These are phyloP conservation scores for Sphaerostilbella broomeana DNA, from an alignment of 2,329 filamentous ascomycete genomes.

Conservation along the genomic window DNA sequence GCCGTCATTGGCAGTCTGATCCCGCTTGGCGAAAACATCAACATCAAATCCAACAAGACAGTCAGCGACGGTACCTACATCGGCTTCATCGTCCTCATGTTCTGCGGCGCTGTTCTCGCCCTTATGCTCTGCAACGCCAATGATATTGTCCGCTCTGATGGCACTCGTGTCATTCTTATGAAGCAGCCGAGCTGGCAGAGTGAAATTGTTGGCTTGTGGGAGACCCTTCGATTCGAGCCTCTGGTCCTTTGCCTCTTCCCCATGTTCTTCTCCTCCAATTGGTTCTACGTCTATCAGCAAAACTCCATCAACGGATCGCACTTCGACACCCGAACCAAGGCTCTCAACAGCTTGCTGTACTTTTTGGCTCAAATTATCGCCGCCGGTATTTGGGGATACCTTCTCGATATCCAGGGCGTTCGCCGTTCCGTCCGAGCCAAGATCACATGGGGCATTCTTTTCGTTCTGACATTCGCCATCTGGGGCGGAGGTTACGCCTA, in stretches of 20 bases:
- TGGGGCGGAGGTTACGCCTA: constrained; percentile 82
- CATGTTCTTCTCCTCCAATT: constrained; percentile 49
- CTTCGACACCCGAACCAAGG: constrained; percentile 50
- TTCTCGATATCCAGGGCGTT: constrained; percentile 60
- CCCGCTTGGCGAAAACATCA: constrained; percentile 62
- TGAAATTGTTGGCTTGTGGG: constrained; percentile 68
- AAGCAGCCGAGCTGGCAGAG: constrained; percentile 83
- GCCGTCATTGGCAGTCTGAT: constrained; percentile 74
- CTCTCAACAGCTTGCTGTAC: constrained; percentile 48
- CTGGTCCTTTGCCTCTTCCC: constrained; percentile 60
- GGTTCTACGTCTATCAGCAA: constrained; percentile 55
- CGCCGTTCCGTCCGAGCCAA: constrained; percentile 70
- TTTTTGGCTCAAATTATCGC: constrained; percentile 53
- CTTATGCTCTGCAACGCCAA: constrained; percentile 65
- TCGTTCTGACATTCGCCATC: constrained; percentile 65
- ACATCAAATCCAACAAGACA: constrained; percentile 41
- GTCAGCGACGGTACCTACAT: constrained; percentile 79
- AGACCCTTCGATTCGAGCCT: constrained; percentile 63
- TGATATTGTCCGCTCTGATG: constrained; percentile 67
- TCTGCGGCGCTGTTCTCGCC: constrained; percentile 61
- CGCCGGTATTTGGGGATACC: constrained; percentile 39
- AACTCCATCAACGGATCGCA: constrained; percentile 48
- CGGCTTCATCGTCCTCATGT: constrained; percentile 79
- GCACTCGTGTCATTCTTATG: constrained; percentile 76
- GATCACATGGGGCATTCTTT: constrained; percentile 55